Percentiles rank a stretch among this genome's conserved stretches.
These are phyloP conservation scores for Pisolithus thermaeus DNA, from an alignment of 1,284 basidiomycete species.

Conservation along the genomic window DNA sequence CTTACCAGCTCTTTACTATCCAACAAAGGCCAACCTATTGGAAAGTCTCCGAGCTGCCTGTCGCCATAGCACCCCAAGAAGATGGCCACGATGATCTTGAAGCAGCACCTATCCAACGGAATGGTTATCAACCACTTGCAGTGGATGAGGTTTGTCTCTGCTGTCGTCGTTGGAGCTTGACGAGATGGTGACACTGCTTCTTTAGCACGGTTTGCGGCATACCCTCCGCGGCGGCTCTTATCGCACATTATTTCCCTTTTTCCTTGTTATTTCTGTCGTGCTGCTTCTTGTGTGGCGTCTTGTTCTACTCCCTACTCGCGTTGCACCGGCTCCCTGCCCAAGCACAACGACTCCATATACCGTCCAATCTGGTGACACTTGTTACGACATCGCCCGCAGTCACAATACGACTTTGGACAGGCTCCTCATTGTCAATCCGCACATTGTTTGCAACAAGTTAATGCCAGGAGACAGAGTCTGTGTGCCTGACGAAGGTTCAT, in stretches of 20 bases:
- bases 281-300: constrained; percentile 65
- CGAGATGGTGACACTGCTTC: constrained; percentile 12
- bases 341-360: constrained; percentile 42
- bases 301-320: constrained; percentile 40
- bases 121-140: constrained; percentile 53
- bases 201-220: constrained; percentile 29
- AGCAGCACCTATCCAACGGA: constrained; percentile 42
- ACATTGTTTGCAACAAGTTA: constrained; percentile 50
- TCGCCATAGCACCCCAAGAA: constrained; percentile 17
- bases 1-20: not conserved
- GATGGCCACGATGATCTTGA: constrained; percentile 51
- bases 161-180: not conserved
- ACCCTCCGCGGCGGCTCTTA: constrained; percentile 41
- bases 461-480: constrained; percentile 59
- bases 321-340: constrained; percentile 39
- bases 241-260: constrained; percentile 65
- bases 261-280: constrained; percentile 60
- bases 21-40: not conserved
- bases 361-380: constrained; percentile 59
- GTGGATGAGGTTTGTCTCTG: constrained; percentile 44
- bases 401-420: constrained; percentile 50
- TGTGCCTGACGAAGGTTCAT: constrained; percentile 39
- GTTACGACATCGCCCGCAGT: constrained; percentile 57
- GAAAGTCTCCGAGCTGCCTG: constrained; percentile 21
- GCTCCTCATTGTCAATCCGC: constrained; percentile 48